Conservation (phyloP, 75 land plant species). For the Ceratopteris richardii region DNA sequence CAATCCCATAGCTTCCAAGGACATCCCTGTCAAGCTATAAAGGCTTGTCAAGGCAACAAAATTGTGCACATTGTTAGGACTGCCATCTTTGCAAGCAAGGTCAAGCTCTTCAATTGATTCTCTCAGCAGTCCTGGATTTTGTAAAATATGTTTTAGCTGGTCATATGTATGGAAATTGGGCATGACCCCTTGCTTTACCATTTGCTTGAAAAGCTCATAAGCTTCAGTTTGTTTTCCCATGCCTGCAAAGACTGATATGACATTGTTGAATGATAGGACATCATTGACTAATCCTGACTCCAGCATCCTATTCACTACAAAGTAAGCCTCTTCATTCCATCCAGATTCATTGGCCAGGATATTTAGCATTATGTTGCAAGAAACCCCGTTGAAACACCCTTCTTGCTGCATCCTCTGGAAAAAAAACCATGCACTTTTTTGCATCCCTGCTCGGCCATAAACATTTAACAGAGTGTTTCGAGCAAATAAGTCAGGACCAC, state of each 20-base stretch:
- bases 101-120: conserved; percentile 48
- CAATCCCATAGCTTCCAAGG: conserved; percentile 44
- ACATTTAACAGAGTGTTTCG: conserved; percentile 54
- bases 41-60: conserved; percentile 37
- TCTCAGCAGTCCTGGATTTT: conserved; percentile 39
- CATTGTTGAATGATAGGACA: conserved; percentile 45
- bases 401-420: conserved; percentile 35
- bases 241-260: conserved; percentile 45
- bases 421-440: conserved; percentile 35
- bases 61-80: conserved; percentile 35
- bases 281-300: conserved; percentile 41
- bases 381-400: conserved; percentile 43
- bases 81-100: conserved; percentile 32
- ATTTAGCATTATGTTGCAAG: conserved; percentile 64
- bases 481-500: conserved; percentile 49
- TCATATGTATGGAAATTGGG: conserved; percentile 50
- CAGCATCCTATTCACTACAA: conserved; percentile 53
- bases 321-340: conserved; percentile 60
- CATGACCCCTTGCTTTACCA: conserved; percentile 33
- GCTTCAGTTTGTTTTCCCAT: conserved; percentile 41
- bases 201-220: conserved; percentile 40
- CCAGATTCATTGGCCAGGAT: conserved; percentile 48
- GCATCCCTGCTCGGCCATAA: conserved; percentile 45
- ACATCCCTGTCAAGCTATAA: conserved; percentile 50
- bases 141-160: conserved; percentile 40